A percentile compares a stretch with the other conserved stretches of the same genome.
Evolutionary conservation across 1,139 yeast genomes (phyloP).

Genomic region (Sugiyamaella japonica): DNA sequence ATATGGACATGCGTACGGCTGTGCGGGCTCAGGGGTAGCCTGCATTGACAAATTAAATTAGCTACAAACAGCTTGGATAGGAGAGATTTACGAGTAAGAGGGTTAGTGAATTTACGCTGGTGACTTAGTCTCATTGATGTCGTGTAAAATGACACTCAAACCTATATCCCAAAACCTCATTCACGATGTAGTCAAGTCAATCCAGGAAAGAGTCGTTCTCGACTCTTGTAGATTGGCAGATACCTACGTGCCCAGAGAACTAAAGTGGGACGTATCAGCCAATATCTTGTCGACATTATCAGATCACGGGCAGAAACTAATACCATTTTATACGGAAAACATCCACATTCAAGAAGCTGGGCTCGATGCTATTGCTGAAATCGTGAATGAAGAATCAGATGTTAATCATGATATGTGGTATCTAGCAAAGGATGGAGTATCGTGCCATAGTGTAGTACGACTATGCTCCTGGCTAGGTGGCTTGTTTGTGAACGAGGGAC

Average conservation of each 20-base stretch:
- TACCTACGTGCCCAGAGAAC: slow-evolving; percentile 8
- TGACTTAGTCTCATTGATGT: too few relatives aligned
- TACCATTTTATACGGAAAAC: slow-evolving; percentile 3
- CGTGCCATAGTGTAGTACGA: slow-evolving; percentile 7
- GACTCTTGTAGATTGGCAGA: slow-evolving; percentile 10
- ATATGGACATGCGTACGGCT: slow-evolving; percentile 3
- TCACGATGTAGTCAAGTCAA: slow-evolving; percentile 13
- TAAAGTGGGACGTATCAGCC: slow-evolving; percentile 11
- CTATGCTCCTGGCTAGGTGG: slow-evolving; percentile 12
- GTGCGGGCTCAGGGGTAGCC: slow-evolving; percentile 4
- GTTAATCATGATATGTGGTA: slow-evolving; percentile 11
- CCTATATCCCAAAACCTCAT: background rate
- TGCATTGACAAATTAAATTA: background rate
- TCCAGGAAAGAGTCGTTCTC: slow-evolving; percentile 9
- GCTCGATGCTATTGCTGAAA: slow-evolving; percentile 2
- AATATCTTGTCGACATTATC: slow-evolving; percentile 6
- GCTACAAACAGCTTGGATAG: too few relatives aligned
- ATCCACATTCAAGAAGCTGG: background rate
- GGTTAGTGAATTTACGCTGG: too few relatives aligned
- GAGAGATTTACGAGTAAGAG: too few relatives aligned
- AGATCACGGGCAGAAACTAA: slow-evolving; percentile 10
- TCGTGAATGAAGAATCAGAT: slow-evolving; percentile 9
- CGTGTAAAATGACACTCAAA: too few relatives aligned
- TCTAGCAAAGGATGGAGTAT: slow-evolving; percentile 1
- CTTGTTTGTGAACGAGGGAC: background rate